Evolutionary conservation across 2,329 filamentous ascomycete genomes (phyloP).

Genomic region (Verticillium isaacii): DNA sequence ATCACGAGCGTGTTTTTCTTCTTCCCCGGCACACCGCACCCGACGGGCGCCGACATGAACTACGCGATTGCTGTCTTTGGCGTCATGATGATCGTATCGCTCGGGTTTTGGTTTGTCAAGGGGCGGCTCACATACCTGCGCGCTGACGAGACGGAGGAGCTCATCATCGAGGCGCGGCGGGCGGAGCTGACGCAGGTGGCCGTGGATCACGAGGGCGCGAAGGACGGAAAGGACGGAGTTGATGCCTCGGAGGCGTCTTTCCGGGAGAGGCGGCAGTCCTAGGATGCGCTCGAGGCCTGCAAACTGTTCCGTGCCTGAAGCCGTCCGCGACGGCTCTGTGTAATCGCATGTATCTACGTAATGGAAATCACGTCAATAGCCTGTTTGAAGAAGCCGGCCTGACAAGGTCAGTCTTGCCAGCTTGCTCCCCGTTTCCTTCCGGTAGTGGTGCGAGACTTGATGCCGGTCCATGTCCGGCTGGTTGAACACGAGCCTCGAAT

Average conservation of each 20-base stretch:
- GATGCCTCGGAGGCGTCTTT: background rate
- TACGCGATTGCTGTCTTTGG: slow-evolving; percentile 54
- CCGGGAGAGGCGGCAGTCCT: background rate
- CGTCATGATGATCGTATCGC: slow-evolving; percentile 44
- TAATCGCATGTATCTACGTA: background rate
- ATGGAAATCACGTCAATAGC: no score
- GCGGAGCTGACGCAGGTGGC: slow-evolving; percentile 1
- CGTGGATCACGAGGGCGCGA: background rate
- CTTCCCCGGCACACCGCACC: slow-evolving; percentile 41
- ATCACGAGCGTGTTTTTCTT: slow-evolving; percentile 53
- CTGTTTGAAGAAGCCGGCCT: no score
- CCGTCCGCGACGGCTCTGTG: background rate
- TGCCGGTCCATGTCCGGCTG: no score
- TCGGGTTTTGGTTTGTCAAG: slow-evolving; percentile 45
- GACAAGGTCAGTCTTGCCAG: no score
- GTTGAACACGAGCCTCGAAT: background rate
- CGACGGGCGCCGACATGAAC: slow-evolving; percentile 47
- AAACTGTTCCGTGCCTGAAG: background rate
- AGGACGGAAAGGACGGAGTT: background rate
- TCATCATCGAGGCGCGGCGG: slow-evolving; percentile 6
- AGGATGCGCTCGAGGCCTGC: background rate
- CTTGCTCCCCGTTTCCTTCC: no score
- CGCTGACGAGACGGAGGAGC: slow-evolving; percentile 1
- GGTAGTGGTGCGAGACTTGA: no score
- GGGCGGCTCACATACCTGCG: slow-evolving; percentile 32